Base-by-base conservation (phyloP, 495 filamentous ascomycete genomes). In the Clavariopsis aquatica region DNA sequence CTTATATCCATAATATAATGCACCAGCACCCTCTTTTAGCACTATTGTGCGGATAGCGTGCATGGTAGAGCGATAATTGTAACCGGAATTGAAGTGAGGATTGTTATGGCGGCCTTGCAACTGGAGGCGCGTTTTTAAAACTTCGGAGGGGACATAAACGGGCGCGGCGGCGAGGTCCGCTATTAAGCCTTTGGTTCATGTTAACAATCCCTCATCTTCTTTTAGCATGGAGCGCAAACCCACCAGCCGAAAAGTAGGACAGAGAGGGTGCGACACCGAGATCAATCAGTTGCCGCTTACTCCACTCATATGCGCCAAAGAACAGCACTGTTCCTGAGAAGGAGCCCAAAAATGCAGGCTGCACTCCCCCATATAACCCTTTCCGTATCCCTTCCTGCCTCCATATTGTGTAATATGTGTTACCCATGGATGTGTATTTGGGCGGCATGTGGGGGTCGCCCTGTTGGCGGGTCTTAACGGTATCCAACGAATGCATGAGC, bases 401-500 rank as follows among this genome's bases (percentile, higher is more conserved):
- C 71, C 89, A 89, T 64, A 98, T 98, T 0, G 88, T 96, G 69
- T 87, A 81, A 78, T 98, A 98, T 5, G 93, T 92, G 23, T 88
- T 86, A 23, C 88, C 87, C 77, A 96, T 87, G 22, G 91, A 92
- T 0, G 89, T 86, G 76, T 98, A 98, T 76, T 89, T 93, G 1
- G 93, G 89, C 19, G 93, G 94, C 52, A 94, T 82, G 69, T 90
- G 86, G 29, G 92, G 92, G 71, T 97, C 95, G 69, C 94, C 94
- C 78, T 98, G 94, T 76, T 98, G 94, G 55, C 94, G 84, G n/a
- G 94, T 98, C 78, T 98, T 98, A 57, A 98, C 94, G 8, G 94
- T 98, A 78, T 98, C 94, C 74, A 98, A 83, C 49, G 93, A 97
- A 76, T 98, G 94, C 95, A 98, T 98, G 62, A 98, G 80, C 84